Percentiles rank a stretch among this genome's conserved stretches.
Conservation (phyloP, 768 basidiomycete species). For the Boletus coccyginus region DNA sequence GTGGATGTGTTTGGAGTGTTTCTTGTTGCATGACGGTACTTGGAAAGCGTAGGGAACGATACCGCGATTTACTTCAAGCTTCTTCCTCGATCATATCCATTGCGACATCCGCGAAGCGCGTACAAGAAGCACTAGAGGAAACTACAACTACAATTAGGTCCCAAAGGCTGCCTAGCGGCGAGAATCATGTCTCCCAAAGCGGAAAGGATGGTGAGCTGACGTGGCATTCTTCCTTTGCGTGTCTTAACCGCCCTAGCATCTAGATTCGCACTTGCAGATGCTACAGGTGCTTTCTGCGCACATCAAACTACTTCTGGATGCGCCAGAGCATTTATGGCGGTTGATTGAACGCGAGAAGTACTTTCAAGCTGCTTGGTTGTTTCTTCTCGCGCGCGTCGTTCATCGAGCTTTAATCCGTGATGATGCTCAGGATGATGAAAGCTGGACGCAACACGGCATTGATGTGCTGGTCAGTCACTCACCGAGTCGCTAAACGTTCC, state of each 20-base stretch:
- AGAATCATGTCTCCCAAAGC: conserved; percentile 37
- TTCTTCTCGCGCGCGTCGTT: conserved; percentile 81
- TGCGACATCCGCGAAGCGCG: conserved; percentile 62
- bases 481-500: not conserved
- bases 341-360: conserved; percentile 79
- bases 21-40: conserved; percentile 33
- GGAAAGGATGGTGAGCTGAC: conserved; percentile 43
- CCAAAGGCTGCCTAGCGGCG: conserved; percentile 43
- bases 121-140: conserved; percentile 61
- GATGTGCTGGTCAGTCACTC: conserved; percentile 51
- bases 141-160: conserved; percentile 52
- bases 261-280: conserved; percentile 65
- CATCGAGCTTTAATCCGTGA: conserved; percentile 68
- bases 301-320: conserved; percentile 87
- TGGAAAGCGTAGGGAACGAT: conserved; percentile 80
- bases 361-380: conserved; percentile 83
- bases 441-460: conserved; percentile 58
- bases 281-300: conserved; percentile 82
- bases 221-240: not conserved
- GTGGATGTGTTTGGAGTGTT: conserved; percentile 32
- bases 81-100: conserved; percentile 83
- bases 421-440: conserved; percentile 61
- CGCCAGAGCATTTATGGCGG: conserved; percentile 89
- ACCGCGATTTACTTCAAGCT: conserved; percentile 82
- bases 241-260: conserved; percentile 1